Conservation (phyloP, 2,329 filamentous ascomycete genomes). For the Hymenoscyphus salicellus region DNA sequence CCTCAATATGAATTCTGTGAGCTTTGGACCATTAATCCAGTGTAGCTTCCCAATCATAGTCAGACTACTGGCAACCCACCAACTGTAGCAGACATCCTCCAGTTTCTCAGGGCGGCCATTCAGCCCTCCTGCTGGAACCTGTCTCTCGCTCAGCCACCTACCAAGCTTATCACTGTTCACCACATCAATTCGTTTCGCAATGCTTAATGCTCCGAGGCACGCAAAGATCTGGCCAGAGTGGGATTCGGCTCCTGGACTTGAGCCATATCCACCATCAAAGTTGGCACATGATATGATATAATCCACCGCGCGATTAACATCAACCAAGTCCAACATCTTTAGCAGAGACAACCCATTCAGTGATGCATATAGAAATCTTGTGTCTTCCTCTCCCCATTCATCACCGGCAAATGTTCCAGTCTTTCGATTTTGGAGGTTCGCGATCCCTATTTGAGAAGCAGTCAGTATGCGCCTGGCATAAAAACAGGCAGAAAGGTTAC, state of each 20-base stretch:
- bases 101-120: slow-evolving; percentile 94
- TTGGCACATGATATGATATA: slow-evolving; percentile 84
- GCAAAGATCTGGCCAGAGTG: slow-evolving; percentile 96
- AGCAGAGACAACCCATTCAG: slow-evolving; percentile 87
- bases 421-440: slow-evolving; percentile 72
- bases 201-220: slow-evolving; percentile 81
- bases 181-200: slow-evolving; percentile 76
- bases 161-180: slow-evolving; percentile 80
- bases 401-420: slow-evolving; percentile 91
- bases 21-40: slow-evolving; percentile 85
- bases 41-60: slow-evolving; percentile 83
- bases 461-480: slow-evolving; percentile 13
- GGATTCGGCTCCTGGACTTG: slow-evolving; percentile 85
- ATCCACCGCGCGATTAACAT: slow-evolving; percentile 75
- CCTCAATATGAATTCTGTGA: slow-evolving; percentile 76
- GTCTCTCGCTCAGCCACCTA: slow-evolving; percentile 89
- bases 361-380: slow-evolving; percentile 87
- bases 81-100: slow-evolving; percentile 97
- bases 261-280: slow-evolving; percentile 91
- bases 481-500: slow-evolving; percentile 34
- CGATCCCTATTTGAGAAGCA: slow-evolving; percentile 58
- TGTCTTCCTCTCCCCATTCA: slow-evolving; percentile 95
- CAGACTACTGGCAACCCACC: slow-evolving; percentile 94
- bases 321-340: slow-evolving; percentile 66
- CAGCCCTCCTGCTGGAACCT: slow-evolving; percentile 80